A percentile compares a stretch with the other conserved stretches of the same genome.
These are phyloP conservation scores for Xylona heveae DNA, from an alignment of 495 filamentous ascomycete species.

Conservation along the genomic window DNA sequence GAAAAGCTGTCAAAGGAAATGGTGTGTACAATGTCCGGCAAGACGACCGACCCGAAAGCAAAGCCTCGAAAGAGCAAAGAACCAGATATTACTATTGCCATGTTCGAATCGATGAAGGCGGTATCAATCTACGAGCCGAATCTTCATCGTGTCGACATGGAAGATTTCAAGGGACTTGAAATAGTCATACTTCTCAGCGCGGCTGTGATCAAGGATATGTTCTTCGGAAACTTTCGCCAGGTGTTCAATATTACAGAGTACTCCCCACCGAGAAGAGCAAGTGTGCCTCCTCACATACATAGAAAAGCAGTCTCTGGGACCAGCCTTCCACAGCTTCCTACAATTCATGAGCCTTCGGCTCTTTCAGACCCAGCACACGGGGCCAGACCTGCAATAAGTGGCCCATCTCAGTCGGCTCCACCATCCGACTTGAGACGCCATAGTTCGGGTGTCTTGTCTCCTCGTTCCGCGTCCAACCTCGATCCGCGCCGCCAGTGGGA, in stretches of 20 bases:
- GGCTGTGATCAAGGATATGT: conserved; percentile 73
- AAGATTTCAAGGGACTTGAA: conserved; percentile 87
- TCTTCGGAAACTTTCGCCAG: conserved; percentile 41
- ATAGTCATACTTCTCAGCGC: conserved; percentile 67
- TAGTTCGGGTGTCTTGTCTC: not conserved
- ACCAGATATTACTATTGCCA: conserved; percentile 78
- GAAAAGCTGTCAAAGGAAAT: conserved; percentile 73
- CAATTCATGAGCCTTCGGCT: not conserved
- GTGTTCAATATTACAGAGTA: conserved; percentile 55
- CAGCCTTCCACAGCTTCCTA: not conserved
- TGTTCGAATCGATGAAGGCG: conserved; percentile 47
- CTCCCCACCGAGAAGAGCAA: not conserved
- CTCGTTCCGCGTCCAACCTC: conserved; percentile 12
- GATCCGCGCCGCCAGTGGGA: conserved; percentile 33
- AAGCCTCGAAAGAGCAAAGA: conserved; percentile 59
- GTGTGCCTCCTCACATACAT: not conserved
- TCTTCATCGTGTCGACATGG: conserved; percentile 70
- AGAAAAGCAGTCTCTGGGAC: not conserved
- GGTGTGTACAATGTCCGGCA: conserved; percentile 62
- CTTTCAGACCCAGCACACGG: not conserved
- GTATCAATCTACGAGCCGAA: conserved; percentile 88
- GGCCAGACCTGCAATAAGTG: not conserved
- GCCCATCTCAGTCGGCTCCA: conserved; percentile 11
- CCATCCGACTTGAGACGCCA: not conserved
- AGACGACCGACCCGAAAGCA: conserved; percentile 36